A percentile compares a stretch with the other conserved stretches of the same genome.
Conservation (phyloP, 1,284 basidiomycete genomes). For the Melampsora abietis-canadensis region DNA sequence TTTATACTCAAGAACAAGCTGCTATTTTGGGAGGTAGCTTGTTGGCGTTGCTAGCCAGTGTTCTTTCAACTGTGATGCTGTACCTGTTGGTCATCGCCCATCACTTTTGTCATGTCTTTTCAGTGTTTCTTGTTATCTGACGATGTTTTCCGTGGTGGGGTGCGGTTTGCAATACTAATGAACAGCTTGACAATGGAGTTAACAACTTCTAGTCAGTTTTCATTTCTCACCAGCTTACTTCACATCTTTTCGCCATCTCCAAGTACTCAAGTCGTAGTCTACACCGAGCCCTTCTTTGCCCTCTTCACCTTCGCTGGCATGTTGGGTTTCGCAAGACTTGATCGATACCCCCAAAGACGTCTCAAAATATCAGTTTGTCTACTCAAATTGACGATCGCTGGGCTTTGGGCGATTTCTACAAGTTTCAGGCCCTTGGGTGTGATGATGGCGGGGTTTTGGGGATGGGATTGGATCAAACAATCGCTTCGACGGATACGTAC, state of each 20-base stretch:
- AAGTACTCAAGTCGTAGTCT: slow-evolving; percentile 19
- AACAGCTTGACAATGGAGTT: slow-evolving; percentile 14
- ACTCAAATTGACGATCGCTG: neutral
- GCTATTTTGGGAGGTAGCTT: neutral
- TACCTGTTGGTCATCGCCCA: slow-evolving; percentile 7
- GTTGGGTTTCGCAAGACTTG: neutral
- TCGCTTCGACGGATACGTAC: no score
- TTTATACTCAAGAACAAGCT: neutral
- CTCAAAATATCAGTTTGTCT: neutral
- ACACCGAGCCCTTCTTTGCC: slow-evolving; percentile 34
- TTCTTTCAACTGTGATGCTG: slow-evolving; percentile 7
- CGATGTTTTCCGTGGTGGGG: neutral
- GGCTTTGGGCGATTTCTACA: neutral
- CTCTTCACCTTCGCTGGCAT: slow-evolving; percentile 28
- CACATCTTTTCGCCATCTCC: slow-evolving; percentile 27
- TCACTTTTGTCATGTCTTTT: neutral
- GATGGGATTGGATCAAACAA: slow-evolving; percentile 1
- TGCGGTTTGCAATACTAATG: neutral
- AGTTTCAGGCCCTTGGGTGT: slow-evolving; percentile 16
- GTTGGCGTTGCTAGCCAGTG: neutral
- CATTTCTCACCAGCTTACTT: slow-evolving; percentile 8
- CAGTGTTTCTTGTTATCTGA: neutral
- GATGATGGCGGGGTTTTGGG: slow-evolving; percentile 14
- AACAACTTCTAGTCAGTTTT: neutral
- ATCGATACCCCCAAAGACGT: neutral